phyloP scores from a whole-genome alignment of 768 basidiomycete genomes.

The Leucosporidium creatinivorum region DNA sequence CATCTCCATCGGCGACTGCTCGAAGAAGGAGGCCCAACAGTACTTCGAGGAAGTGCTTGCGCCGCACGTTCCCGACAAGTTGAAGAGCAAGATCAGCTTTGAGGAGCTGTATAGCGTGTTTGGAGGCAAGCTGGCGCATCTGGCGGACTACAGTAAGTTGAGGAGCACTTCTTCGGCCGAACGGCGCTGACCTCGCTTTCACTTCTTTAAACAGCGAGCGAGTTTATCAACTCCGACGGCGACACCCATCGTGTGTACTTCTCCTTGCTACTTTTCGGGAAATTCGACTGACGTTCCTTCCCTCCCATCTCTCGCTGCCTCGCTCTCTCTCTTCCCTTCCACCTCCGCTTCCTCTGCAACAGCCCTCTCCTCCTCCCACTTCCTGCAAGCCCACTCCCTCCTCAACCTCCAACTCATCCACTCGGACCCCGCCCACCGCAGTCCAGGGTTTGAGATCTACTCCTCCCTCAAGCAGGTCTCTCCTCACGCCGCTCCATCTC shows the following conservation, averaged over 20 bases:
- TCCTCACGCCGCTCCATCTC: slow-evolving; percentile 16
- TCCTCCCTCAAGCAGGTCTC: slow-evolving; percentile 40
- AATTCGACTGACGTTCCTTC: too few species aligned
- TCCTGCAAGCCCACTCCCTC: slow-evolving; percentile 73
- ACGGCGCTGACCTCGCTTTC: neutral
- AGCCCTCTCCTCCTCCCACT: slow-evolving; percentile 75
- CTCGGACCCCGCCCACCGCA: slow-evolving; percentile 51
- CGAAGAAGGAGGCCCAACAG: slow-evolving; percentile 59
- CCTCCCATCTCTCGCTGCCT: slow-evolving; percentile 5
- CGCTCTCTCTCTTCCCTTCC: too few species aligned
- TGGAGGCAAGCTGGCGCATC: slow-evolving; percentile 75
- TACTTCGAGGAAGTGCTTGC: slow-evolving; percentile 62
- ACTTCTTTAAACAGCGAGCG: slow-evolving; percentile 46
- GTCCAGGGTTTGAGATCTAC: slow-evolving; percentile 47
- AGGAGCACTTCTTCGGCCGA: slow-evolving; percentile 54
- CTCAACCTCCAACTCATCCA: slow-evolving; percentile 83
- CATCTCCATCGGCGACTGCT: slow-evolving; percentile 71
- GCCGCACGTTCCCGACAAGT: slow-evolving; percentile 60
- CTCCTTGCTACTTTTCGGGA: too few species aligned
- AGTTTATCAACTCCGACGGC: slow-evolving; percentile 56
- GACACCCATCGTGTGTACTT: slow-evolving; percentile 56
- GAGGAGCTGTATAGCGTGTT: slow-evolving; percentile 69
- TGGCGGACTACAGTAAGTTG: slow-evolving; percentile 63
- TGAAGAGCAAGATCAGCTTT: slow-evolving; percentile 56
- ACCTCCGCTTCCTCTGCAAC: too few species aligned